phyloP scores from a whole-genome alignment of 768 basidiomycete genomes.

The Boletus reticulatus region DNA sequence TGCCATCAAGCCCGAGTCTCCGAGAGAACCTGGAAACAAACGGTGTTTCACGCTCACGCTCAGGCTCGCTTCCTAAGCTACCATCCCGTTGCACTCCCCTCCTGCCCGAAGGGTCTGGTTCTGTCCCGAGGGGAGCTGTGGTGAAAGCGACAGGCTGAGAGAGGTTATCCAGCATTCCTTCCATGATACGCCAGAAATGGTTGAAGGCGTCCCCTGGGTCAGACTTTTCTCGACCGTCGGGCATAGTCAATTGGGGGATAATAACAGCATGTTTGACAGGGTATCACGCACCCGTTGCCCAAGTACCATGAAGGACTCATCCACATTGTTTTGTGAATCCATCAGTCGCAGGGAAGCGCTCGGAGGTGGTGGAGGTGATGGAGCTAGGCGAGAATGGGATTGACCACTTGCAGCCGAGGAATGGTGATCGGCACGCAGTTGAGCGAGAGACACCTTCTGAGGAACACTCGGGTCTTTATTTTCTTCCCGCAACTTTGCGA shows the following conservation, averaged over 20 bases:
- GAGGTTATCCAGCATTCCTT: constrained; percentile 83
- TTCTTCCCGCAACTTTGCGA: constrained; percentile 70
- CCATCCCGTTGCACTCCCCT: constrained; percentile 43
- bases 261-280: constrained; percentile 1
- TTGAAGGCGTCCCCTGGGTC: constrained; percentile 88
- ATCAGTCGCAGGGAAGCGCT: constrained; percentile 34
- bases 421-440: constrained; percentile 22
- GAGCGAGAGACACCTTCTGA: constrained; percentile 46
- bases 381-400: constrained; percentile 29
- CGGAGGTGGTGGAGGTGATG: constrained; percentile 48
- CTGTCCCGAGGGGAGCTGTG: constrained; percentile 65
- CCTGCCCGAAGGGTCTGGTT: constrained; percentile 23
- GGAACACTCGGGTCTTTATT: constrained; percentile 75
- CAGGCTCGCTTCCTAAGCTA: constrained; percentile 63
- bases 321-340: constrained; percentile 64
- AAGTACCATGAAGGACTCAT: constrained; percentile 87
- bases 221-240: constrained; percentile 40
- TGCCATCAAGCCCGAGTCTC: constrained; percentile 30
- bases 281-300: constrained; percentile 61
- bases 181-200: constrained; percentile 86
- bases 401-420: constrained; percentile 16
- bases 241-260: not conserved
- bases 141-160: constrained; percentile 79
- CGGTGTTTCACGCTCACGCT: constrained; percentile 63
- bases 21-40: constrained; percentile 57